Conservation (phyloP, 257 asterid genomes). For the Fraxinus americana region DNA sequence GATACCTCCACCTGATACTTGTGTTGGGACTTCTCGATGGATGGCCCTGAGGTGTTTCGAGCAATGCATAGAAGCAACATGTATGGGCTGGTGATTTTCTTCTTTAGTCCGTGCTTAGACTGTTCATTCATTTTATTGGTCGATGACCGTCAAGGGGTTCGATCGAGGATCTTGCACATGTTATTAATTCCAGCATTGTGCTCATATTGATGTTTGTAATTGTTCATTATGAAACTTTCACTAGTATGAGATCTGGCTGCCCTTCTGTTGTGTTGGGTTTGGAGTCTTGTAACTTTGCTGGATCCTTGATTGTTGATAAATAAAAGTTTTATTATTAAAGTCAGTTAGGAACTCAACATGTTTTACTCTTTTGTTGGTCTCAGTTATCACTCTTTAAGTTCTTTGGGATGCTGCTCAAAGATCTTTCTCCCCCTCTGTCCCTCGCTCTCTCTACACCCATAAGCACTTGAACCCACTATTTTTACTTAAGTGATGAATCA, state of each 20-base stretch:
- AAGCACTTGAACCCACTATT: background rate
- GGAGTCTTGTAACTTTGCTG: no score
- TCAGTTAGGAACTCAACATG: background rate
- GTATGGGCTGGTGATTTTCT: conserved; percentile 57
- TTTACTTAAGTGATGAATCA: background rate
- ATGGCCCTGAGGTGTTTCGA: conserved; percentile 80
- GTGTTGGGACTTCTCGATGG: conserved; percentile 99
- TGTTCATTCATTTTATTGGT: background rate
- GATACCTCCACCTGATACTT: conserved; percentile 73
- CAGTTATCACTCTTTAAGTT: no score
- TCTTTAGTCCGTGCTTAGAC: background rate
- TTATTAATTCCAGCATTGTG: background rate
- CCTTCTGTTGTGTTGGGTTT: no score
- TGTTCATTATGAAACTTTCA: background rate
- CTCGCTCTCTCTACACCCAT: no score
- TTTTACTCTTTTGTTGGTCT: background rate
- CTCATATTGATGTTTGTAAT: background rate
- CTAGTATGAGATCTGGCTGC: no score
- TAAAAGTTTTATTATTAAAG: no score
- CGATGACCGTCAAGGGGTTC: background rate
- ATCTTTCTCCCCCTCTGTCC: background rate
- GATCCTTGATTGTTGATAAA: no score
- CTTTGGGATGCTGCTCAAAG: no score
- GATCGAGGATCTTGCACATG: background rate
- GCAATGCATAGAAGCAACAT: conserved; percentile 37